Base-by-base conservation (phyloP, 371 early-diverging fungal genomes). In the Capniomyces stellatus region DNA sequence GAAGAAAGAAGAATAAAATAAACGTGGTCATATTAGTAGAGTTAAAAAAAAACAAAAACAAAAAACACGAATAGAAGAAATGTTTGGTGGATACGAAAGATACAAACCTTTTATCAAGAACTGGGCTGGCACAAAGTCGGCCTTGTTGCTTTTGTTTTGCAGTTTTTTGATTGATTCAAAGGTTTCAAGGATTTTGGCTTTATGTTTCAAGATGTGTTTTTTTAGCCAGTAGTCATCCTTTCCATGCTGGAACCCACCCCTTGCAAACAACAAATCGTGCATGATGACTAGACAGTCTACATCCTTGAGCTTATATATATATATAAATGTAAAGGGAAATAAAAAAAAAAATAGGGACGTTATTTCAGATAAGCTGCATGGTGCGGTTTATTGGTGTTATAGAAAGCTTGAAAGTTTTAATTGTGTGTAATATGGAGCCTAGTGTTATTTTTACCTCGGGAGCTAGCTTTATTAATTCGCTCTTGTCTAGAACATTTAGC, bases 231-330 rank as follows among this genome's bases (percentile, higher is more conserved):
- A 75, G 43, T 75, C 71, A 15, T 77, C 74, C 2, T 76, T 76
- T 24, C 30, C 31, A 29, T 54, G 64, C 24, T 78, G 75, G 25
- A 83, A 72, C 21, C 90, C 82, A 48, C 83, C 73, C 31, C 71
- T 75, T 19, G 83, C 79, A 61, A 92, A 81, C 28, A 91, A 61
- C 27, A 90, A 66, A 63, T 92, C 95, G 60, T 90, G 86, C 19
- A 82, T 71, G 28, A 92, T 74, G 0, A 89, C 66, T 51, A 64
- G 50, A 18, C 35, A 46, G 10, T 29, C 28, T 6, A 10, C 6
- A 18, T 46, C 27, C 29, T 39, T 54, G 52, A 44, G 39, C 28
- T 24, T 46, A 77, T 21, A 41, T 18, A 41, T 41, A 18, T 41
- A 41, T 41, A 41, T 18, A 41, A 41, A 21, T 47, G 18, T n/a